Conservation (phyloP, 371 early-diverging fungal genomes). For the Apophysomyces ossiformis region DNA sequence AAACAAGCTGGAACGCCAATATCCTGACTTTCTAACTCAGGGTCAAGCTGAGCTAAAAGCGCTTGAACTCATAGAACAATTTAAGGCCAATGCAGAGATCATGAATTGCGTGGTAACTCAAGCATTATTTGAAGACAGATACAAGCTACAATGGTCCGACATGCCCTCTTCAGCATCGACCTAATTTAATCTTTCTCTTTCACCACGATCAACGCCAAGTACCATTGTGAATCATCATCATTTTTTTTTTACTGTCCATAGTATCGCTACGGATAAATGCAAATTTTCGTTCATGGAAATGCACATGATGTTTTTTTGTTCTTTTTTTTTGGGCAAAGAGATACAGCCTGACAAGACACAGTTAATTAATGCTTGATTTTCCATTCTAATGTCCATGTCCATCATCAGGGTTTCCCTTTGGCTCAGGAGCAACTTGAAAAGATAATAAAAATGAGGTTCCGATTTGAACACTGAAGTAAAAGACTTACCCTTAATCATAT, state of each 20-base stretch:
- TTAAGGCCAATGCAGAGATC: slow-evolving; percentile 4
- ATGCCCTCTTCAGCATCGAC: not conserved
- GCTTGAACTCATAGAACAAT: not conserved
- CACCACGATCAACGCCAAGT: no score
- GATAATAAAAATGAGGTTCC: not conserved
- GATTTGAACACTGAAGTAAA: not conserved
- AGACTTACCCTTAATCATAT: slow-evolving; percentile 86
- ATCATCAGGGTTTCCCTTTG: slow-evolving; percentile 43
- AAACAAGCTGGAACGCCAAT: slow-evolving; percentile 17
- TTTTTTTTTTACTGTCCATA: not conserved
- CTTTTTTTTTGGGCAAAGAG: not conserved
- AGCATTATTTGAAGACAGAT: slow-evolving; percentile 17
- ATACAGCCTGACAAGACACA: not conserved
- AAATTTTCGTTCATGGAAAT: not conserved
- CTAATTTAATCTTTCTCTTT: not conserved
- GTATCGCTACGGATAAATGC: not conserved
- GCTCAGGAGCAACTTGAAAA: slow-evolving; percentile 50
- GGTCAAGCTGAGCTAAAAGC: slow-evolving; percentile 17
- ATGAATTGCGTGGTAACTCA: slow-evolving; percentile 11
- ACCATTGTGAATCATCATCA: no score
- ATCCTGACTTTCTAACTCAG: slow-evolving; percentile 5
- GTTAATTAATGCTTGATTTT: not conserved
- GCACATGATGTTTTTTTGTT: slow-evolving; percentile 5
- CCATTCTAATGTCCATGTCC: slow-evolving; percentile 54
- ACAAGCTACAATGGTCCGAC: slow-evolving; percentile 15